Evolutionary conservation across 1,284 basidiomycete genomes (phyloP), one percentile per base, ranked within the genome.

Genomic region (Pisolithus thermaeus): DNA sequence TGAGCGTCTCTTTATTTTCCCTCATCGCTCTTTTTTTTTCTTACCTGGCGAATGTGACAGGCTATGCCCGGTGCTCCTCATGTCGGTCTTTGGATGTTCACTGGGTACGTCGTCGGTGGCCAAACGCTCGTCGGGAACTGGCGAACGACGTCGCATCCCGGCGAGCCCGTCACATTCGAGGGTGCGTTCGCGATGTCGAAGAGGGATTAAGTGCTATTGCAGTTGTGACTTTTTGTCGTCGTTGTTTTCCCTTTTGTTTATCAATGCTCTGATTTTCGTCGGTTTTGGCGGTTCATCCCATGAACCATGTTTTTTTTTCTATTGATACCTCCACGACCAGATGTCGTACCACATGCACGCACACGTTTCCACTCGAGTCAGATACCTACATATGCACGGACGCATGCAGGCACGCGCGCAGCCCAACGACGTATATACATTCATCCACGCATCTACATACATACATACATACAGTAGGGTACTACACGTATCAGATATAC

Each of bases 71-170:
- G 27, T n/a, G 53, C 16, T 38, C 16, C 54, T 16, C 51, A 49
- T 32, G 22, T 45, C 3, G 78, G 77, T 42, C 62, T 72, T 9
- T 73, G 76, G 62, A 74, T 88, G 47, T 82, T 89, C 58, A 84
- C 81, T 35, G 86, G 86, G 3, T 88, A 87, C 61, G 55, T 89
- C 42, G 73, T 83, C 12, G 84, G 79, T 0, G 77, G 76, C 12
- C 69, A 76, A 56, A 84, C 78, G 52, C 78, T 88, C 56, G 82
- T 86, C 12, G 87, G 86, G 7, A 82, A 79, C 50, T 88, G 86
- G 86, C 73, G 85, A 20, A 65, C 66, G 32, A 57, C 59, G 7
- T 46, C 57, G 4, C 75, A 79, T 46, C 69, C 72, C 1, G 60
- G 66, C 7, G 58, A 65, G 38, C 75, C 74, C 23, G 63, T 67